Conservation (phyloP, 441 rosid species). For the Dalechampia spathulata region DNA sequence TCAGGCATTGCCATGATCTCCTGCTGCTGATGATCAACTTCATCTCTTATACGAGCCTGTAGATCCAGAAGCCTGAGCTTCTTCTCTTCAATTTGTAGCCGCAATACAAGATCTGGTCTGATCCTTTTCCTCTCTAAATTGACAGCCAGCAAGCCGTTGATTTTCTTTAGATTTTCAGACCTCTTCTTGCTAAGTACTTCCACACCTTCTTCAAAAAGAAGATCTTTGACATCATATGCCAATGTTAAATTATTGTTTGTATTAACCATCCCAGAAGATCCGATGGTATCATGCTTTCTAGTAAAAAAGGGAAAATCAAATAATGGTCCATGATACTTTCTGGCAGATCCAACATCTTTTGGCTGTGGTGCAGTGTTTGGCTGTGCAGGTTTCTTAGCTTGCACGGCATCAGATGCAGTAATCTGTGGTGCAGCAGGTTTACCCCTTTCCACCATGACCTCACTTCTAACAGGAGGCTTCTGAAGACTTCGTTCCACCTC, state of each 20-base stretch:
- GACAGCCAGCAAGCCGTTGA: constrained; percentile 68
- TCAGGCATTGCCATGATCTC: constrained; percentile 99
- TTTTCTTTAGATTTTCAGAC: constrained; percentile 79
- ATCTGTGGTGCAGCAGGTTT: constrained; percentile 54
- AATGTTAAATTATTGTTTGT: constrained; percentile 74
- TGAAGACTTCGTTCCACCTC: constrained; percentile 58
- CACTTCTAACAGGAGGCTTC: constrained; percentile 51
- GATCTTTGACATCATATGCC: constrained; percentile 92
- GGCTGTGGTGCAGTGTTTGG: constrained; percentile 44
- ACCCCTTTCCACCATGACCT: constrained; percentile 64
- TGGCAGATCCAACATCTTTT: constrained; percentile 69
- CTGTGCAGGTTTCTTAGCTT: constrained; percentile 67
- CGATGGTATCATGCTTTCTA: constrained; percentile 88
- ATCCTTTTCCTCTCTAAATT: constrained; percentile 98
- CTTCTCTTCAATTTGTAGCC: constrained; percentile 97
- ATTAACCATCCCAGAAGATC: constrained; percentile 62
- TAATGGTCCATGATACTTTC: constrained; percentile 98
- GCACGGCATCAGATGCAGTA: constrained; percentile 51
- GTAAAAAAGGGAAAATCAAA: constrained; percentile 99
- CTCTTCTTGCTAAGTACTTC: constrained; percentile 78
- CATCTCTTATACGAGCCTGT: constrained; percentile 90
- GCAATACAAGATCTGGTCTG: constrained; percentile 97
- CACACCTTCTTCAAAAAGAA: constrained; percentile 84
- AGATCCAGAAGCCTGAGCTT: constrained; percentile 77
- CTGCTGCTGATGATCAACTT: constrained; percentile 95